A percentile compares a stretch with the other conserved stretches of the same genome.
Evolutionary conservation across 2,329 filamentous ascomycete species (phyloP).

Genomic region (Fusarium torreyae): DNA sequence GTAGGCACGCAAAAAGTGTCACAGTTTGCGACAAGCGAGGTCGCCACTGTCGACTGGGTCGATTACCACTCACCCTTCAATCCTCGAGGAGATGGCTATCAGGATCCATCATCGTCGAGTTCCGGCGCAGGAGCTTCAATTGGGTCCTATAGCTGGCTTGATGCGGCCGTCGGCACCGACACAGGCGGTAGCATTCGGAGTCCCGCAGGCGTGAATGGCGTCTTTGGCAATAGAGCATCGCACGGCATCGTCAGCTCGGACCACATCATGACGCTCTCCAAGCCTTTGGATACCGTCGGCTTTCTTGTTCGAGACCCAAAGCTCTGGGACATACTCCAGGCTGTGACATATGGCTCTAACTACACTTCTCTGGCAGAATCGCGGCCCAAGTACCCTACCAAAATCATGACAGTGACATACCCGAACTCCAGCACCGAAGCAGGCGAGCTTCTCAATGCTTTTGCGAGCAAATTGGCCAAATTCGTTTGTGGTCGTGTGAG

Average conservation of each 20-base stretch:
- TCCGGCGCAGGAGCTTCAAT: conserved; percentile 57
- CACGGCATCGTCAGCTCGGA: conserved; percentile 56
- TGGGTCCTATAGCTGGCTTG: conserved; percentile 61
- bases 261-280: no score
- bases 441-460: no score
- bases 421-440: no score
- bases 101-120: conserved; percentile 62
- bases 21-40: conserved; percentile 16
- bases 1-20: conserved; percentile 20
- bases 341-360: no score
- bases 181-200: conserved; percentile 57
- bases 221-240: conserved; percentile 62
- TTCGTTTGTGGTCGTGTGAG: no score
- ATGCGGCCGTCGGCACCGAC: conserved; percentile 43
- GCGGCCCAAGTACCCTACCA: no score
- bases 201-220: conserved; percentile 59
- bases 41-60: conserved; percentile 28
- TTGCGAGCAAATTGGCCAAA: no score
- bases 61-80: conserved; percentile 61
- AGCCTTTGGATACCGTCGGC: no score
- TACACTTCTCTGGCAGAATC: no score
- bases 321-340: no score
- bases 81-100: conserved; percentile 64
- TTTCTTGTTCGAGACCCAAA: no score
- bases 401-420: no score